Conservation (phyloP, 148 eudicot genomes). For the Amaranthus palmeri region DNA sequence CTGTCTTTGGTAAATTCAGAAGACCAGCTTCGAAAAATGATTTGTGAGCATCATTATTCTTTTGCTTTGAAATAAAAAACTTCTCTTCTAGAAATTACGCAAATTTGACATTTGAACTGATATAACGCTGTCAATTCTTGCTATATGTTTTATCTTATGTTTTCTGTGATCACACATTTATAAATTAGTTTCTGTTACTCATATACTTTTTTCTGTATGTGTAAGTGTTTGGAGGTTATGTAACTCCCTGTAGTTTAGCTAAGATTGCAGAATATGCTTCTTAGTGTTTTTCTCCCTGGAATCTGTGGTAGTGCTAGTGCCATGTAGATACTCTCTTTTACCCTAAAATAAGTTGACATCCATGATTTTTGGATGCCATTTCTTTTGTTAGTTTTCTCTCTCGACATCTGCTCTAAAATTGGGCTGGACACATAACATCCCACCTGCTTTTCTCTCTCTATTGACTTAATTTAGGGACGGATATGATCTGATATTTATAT, state of each 20-base stretch:
- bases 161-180: too few species aligned
- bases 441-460: too few species aligned
- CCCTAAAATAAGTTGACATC: too few species aligned
- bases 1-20: slow-evolving; percentile 50
- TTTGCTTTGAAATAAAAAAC: not conserved
- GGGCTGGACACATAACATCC: too few species aligned
- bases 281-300: not conserved
- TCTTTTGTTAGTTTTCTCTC: too few species aligned
- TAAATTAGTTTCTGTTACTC: slow-evolving; percentile 5
- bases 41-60: slow-evolving; percentile 42
- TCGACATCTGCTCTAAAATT: too few species aligned
- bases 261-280: not conserved
- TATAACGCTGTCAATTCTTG: not conserved
- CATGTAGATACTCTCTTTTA: not conserved
- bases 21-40: slow-evolving; percentile 50
- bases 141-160: not conserved
- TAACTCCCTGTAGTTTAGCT: not conserved
- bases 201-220: not conserved
- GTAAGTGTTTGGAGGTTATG: not conserved
- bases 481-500: not conserved
- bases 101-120: slow-evolving; percentile 1
- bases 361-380: too few species aligned
- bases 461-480: too few species aligned
- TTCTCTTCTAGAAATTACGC: not conserved
- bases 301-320: not conserved